These are phyloP conservation scores for Salinomyces thailandicus DNA, from an alignment of 2,329 filamentous ascomycete genomes.

Conservation along the genomic window DNA sequence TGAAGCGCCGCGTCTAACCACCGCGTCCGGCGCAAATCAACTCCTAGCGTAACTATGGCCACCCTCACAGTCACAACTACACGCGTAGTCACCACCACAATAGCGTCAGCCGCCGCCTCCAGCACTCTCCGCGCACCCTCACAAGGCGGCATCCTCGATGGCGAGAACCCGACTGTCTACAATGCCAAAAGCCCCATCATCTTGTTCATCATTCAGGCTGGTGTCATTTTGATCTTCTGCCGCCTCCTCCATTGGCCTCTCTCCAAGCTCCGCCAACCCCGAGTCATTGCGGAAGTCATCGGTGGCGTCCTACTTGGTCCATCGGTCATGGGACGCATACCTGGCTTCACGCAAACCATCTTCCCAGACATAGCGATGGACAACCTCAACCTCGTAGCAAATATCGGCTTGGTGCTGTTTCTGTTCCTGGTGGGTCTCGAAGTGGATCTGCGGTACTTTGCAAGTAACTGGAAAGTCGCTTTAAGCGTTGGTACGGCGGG, in stretches of 20 bases:
- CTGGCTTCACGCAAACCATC: constrained; percentile 63
- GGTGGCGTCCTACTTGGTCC: constrained; percentile 78
- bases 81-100: constrained; percentile 14
- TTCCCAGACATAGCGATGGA: constrained; percentile 69
- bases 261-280: constrained; percentile 65
- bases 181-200: constrained; percentile 62
- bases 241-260: constrained; percentile 66
- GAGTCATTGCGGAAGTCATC: constrained; percentile 75
- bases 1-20: too few species aligned
- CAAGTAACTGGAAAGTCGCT: constrained; percentile 71
- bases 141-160: constrained; percentile 62
- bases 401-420: constrained; percentile 73
- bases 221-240: constrained; percentile 65
- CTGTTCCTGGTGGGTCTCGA: constrained; percentile 82
- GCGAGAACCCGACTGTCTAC: constrained; percentile 57
- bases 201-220: constrained; percentile 65
- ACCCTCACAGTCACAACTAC: constrained; percentile 15
- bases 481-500: constrained; percentile 66
- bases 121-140: constrained; percentile 33
- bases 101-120: constrained; percentile 15
- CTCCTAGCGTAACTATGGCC: too few species aligned
- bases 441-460: constrained; percentile 67
- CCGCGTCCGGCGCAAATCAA: too few species aligned
- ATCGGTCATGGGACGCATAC: constrained; percentile 78
- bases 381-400: constrained; percentile 65